These are phyloP conservation scores for Akanthomyces dipterigenus DNA, from an alignment of 2,329 filamentous ascomycete species.

Conservation along the genomic window DNA sequence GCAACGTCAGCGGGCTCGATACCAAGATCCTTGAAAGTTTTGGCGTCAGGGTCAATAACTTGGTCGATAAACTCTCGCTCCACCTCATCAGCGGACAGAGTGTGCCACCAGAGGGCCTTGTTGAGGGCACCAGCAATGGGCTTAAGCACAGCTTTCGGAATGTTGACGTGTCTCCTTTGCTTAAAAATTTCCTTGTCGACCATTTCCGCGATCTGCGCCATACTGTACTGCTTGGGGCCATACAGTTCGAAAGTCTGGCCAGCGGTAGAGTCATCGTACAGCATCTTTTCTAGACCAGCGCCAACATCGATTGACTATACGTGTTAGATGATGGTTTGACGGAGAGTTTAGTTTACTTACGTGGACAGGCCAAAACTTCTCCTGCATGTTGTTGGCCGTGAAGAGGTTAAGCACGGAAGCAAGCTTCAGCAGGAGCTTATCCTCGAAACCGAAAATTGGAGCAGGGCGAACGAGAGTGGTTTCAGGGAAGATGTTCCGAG, in stretches of 20 bases:
- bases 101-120: conserved; percentile 81
- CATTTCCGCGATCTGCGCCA: conserved; percentile 75
- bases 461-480: conserved; percentile 94
- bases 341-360: conserved; percentile 38
- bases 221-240: conserved; percentile 87
- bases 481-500: conserved; percentile 85
- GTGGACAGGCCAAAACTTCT: conserved; percentile 88
- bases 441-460: conserved; percentile 91
- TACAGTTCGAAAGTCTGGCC: conserved; percentile 91
- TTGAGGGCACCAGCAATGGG: conserved; percentile 70
- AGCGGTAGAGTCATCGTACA: conserved; percentile 83
- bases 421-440: conserved; percentile 80
- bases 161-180: conserved; percentile 80
- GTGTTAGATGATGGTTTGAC: neutral
- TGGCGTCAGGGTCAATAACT: conserved; percentile 79
- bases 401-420: conserved; percentile 75
- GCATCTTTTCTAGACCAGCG: conserved; percentile 79
- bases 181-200: conserved; percentile 93
- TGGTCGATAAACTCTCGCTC: conserved; percentile 93
- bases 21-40: conserved; percentile 90
- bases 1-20: conserved; percentile 84
- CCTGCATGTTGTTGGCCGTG: conserved; percentile 88
- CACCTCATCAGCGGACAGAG: conserved; percentile 74
- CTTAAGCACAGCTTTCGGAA: conserved; percentile 76
- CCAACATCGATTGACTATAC: conserved; percentile 82